Evolutionary conservation across 352 stramenopile genomes (phyloP).

Genomic region (Globisporangium recalcitrans): DNA sequence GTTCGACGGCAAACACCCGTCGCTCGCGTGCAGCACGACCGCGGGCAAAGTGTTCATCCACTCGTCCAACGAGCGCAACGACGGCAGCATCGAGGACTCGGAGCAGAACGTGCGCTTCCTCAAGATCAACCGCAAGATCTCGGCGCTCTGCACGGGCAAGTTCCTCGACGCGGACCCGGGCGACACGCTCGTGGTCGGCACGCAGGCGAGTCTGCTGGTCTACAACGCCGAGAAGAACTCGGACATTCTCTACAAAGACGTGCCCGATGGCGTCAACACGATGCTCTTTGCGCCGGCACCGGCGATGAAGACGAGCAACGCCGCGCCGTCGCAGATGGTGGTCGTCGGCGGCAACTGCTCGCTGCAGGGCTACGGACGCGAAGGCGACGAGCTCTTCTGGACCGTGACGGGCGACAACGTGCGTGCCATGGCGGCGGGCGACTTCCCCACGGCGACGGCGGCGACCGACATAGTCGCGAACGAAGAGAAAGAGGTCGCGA

Average conservation of each 20-base stretch:
- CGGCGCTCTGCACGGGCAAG: constrained; percentile 66
- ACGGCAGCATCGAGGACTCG: constrained; percentile 32
- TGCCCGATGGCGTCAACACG: constrained; percentile 81
- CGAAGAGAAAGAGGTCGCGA: constrained; percentile 74
- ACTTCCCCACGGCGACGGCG: constrained; percentile 26
- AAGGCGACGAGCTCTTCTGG: constrained; percentile 87
- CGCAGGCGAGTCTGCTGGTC: constrained; percentile 84
- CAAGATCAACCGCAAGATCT: constrained; percentile 90
- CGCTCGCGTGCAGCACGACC: constrained; percentile 78
- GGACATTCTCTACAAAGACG: constrained; percentile 91
- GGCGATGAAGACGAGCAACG: constrained; percentile 26
- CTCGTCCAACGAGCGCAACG: constrained; percentile 73
- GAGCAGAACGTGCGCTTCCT: constrained; percentile 78
- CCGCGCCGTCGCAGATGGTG: constrained; percentile 55
- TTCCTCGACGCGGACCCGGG: constrained; percentile 49
- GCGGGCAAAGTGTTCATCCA: constrained; percentile 91
- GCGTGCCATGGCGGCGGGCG: constrained; percentile 46
- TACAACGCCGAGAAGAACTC: constrained; percentile 93
- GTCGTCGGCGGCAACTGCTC: constrained; percentile 92
- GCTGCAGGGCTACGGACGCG: constrained; percentile 80
- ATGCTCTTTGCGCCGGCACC: constrained; percentile 68
- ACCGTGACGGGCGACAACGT: constrained; percentile 91
- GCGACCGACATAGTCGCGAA: constrained; percentile 37
- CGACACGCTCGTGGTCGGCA: constrained; percentile 88
- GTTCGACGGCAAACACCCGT: constrained; percentile 77